A percentile compares a stretch with the other conserved stretches of the same genome.
These are phyloP conservation scores for Lentinula guzmanii DNA, from an alignment of 768 basidiomycete species.

Conservation along the genomic window DNA sequence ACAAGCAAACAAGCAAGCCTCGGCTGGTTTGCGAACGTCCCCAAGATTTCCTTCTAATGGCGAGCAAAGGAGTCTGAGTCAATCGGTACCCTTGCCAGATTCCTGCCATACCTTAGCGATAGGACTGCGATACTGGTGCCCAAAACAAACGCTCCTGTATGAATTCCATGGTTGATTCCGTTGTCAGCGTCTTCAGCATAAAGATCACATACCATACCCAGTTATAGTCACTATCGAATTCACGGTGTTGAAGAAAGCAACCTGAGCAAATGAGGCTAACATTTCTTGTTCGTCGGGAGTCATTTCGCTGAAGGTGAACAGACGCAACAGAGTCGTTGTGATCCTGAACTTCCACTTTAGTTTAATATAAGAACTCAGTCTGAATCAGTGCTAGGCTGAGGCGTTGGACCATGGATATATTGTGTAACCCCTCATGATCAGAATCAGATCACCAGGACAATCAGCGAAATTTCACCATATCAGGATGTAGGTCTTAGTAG, in stretches of 20 bases:
- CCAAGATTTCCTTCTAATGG: background rate
- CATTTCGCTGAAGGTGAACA: background rate
- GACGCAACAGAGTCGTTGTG: no score
- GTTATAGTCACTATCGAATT: background rate
- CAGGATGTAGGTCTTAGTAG: no score
- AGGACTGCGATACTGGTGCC: background rate
- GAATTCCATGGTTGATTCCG: background rate
- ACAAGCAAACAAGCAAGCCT: background rate
- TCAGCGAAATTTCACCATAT: no score
- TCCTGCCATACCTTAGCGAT: background rate
- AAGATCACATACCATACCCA: background rate
- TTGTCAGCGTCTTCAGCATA: background rate
- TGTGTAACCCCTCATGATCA: no score
- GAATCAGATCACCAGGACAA: no score
- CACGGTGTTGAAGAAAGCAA: background rate
- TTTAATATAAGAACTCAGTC: no score
- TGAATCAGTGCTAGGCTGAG: no score
- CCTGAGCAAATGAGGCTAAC: background rate
- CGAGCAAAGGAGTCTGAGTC: background rate
- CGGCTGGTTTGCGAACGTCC: background rate
- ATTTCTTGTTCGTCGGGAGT: background rate
- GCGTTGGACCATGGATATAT: no score
- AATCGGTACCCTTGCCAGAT: background rate
- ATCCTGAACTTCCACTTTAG: no score
- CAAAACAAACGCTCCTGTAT: background rate